Percentiles rank a stretch among this genome's conserved stretches.
Evolutionary conservation across 768 basidiomycete genomes (phyloP).

Genomic region (Jaapia argillacea): DNA sequence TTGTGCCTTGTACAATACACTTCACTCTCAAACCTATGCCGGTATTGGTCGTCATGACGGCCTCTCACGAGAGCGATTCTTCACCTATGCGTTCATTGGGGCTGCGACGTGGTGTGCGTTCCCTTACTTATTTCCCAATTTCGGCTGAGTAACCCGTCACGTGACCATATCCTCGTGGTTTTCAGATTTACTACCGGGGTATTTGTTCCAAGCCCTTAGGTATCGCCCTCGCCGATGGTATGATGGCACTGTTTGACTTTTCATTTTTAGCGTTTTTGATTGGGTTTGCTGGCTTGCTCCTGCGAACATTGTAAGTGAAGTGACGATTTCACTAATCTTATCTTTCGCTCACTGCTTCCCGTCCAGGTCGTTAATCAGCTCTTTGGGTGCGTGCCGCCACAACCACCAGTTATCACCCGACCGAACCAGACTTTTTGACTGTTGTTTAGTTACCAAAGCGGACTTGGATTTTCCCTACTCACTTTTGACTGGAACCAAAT

Average conservation of each 20-base stretch:
- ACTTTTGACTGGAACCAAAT: conserved; percentile 62
- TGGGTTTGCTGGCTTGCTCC: conserved; percentile 63
- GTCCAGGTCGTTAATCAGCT: conserved; percentile 43
- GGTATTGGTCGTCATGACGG: conserved; percentile 45
- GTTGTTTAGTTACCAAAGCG: conserved; percentile 34
- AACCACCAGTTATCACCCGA: background rate
- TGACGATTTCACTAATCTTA: background rate
- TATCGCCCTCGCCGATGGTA: conserved; percentile 18
- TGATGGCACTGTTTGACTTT: background rate
- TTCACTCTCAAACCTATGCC: conserved; percentile 51
- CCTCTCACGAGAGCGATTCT: conserved; percentile 49
- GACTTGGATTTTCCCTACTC: conserved; percentile 40
- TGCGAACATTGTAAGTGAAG: conserved; percentile 35
- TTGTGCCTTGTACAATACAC: conserved; percentile 65
- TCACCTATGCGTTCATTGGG: conserved; percentile 40
- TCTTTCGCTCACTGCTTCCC: background rate
- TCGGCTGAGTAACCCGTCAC: background rate
- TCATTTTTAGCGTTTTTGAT: conserved; percentile 28
- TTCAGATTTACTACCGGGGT: conserved; percentile 50
- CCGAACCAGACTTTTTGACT: background rate
- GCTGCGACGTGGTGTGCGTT: conserved; percentile 31
- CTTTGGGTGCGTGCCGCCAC: conserved; percentile 32
- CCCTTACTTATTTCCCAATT: conserved; percentile 3
- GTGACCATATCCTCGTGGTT: background rate
- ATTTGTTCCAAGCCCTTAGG: conserved; percentile 44